Conservation (phyloP, 352 stramenopile genomes). For the Globisporangium emineosum region DNA sequence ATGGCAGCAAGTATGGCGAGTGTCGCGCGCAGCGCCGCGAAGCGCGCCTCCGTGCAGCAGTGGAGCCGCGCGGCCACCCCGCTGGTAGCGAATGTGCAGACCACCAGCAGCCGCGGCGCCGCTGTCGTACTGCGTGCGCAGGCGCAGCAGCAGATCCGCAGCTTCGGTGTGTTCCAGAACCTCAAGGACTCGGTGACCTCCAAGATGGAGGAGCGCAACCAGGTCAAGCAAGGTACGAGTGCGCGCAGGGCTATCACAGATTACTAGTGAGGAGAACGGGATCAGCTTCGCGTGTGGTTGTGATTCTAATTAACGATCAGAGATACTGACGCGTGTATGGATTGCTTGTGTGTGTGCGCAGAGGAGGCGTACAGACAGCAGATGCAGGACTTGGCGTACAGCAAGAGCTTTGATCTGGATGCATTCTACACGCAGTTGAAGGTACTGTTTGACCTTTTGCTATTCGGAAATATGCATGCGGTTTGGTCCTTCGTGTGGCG, state of each 20-base stretch:
- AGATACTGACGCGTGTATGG: background rate
- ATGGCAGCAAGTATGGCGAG: constrained; percentile 13
- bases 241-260: background rate
- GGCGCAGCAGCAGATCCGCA: constrained; percentile 39
- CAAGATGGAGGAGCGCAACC: constrained; percentile 82
- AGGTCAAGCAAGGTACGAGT: constrained; percentile 66
- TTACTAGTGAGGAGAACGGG: no score
- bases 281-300: no score
- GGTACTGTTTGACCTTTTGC: constrained; percentile 20
- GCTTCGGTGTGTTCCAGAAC: constrained; percentile 70
- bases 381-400: constrained; percentile 64
- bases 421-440: constrained; percentile 70
- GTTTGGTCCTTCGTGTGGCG: no score
- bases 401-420: constrained; percentile 68
- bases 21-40: constrained; percentile 28
- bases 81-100: constrained; percentile 9
- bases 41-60: constrained; percentile 32
- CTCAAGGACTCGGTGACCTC: constrained; percentile 66
- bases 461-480: background rate
- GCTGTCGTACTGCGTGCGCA: background rate
- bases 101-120: background rate
- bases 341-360: constrained; percentile 13
- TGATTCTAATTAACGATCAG: background rate
- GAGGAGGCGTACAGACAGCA: constrained; percentile 77
- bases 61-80: constrained; percentile 20